Evolutionary conservation across 768 basidiomycete genomes (phyloP), one percentile per base, ranked within the genome.

Genomic region (Auricularia cornea): DNA sequence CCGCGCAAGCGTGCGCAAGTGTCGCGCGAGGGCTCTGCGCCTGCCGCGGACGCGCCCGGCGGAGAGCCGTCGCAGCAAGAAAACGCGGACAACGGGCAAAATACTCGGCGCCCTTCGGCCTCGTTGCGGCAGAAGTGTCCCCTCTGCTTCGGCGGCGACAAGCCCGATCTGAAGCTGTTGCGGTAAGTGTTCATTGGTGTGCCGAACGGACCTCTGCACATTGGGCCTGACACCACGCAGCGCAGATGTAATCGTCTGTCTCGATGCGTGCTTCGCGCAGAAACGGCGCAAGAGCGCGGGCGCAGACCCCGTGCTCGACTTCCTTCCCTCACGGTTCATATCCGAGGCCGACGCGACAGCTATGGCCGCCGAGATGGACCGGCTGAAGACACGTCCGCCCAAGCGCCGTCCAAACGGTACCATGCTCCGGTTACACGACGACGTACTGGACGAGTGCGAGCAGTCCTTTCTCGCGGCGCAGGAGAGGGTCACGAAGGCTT

Each of bases 401-500:
- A 29, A 3, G 14, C 23, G 40, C 8, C 33, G 29, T 20, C 38
- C 14, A 8, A 18, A 3, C 11, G 8, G 28, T 10, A 26, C 6
- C 8, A 29, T 3, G 23, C 18, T 26, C 14, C 23, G 11, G 8
- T 8, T 57, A 3, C 5, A 11, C 30, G 54, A 57, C 18, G 54
- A 23, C 14, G 28, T 57, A 12, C 54, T 57, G 30, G 26, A 64
- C 26, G 65, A 59, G 20, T 66, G 65, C 51, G 33, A 64, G 31
- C 32, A 60, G 10, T 61, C 62, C 2, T 66, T 66, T 44, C 26
- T 26, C 12, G 65, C 63, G 10, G 65, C 65, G 32, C 59, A 66
- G 14, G 65, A 66, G 38, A 56, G 30, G 56, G 52, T 40, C 3
- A 31, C 30, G 16, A 64, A 66, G 31, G 59, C 62, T n/a, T 23